A percentile compares a stretch with the other conserved stretches of the same genome.
Evolutionary conservation across 2,329 filamentous ascomycete species (phyloP).

Genomic region (Meredithiella fracta): DNA sequence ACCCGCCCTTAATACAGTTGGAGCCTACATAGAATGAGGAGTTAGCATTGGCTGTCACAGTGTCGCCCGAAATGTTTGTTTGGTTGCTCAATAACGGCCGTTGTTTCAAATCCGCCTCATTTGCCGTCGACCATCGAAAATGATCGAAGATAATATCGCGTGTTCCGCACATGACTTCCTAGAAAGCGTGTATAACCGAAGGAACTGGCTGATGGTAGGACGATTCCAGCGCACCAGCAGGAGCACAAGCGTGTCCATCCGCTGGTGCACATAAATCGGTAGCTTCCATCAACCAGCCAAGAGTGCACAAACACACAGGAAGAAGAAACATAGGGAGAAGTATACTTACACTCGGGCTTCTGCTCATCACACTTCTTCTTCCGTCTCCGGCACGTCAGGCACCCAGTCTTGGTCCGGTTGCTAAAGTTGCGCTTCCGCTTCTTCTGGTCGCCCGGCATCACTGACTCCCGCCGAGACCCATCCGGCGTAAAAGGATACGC

Average conservation of each 20-base stretch:
- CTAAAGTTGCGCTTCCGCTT: constrained; percentile 72
- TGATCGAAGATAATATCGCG: not conserved
- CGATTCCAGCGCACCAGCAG: not conserved
- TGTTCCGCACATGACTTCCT: not conserved
- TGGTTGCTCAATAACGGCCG: not conserved
- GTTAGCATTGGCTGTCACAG: too few species aligned
- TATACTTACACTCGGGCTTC: constrained; percentile 63
- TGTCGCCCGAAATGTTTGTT: not conserved
- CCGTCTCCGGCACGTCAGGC: constrained; percentile 73
- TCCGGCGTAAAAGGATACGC: constrained; percentile 28
- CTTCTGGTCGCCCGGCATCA: constrained; percentile 44
- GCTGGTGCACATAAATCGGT: not conserved
- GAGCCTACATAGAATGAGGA: constrained; percentile 40
- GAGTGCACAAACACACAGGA: not conserved
- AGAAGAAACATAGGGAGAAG: too few species aligned
- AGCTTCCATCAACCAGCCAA: not conserved
- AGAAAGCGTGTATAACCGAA: not conserved
- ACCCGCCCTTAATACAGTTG: constrained; percentile 81
- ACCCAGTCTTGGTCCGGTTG: constrained; percentile 90
- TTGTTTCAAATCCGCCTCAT: constrained; percentile 1
- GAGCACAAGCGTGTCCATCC: not conserved
- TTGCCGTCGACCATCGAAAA: constrained; percentile 3
- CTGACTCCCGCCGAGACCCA: constrained; percentile 28
- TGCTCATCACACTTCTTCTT: constrained; percentile 98
- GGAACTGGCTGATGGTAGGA: not conserved